Evolutionary conservation across 2,329 filamentous ascomycete genomes (phyloP), one percentile per base, ranked within the genome.

Genomic region (Pseudogymnoascus sp.): DNA sequence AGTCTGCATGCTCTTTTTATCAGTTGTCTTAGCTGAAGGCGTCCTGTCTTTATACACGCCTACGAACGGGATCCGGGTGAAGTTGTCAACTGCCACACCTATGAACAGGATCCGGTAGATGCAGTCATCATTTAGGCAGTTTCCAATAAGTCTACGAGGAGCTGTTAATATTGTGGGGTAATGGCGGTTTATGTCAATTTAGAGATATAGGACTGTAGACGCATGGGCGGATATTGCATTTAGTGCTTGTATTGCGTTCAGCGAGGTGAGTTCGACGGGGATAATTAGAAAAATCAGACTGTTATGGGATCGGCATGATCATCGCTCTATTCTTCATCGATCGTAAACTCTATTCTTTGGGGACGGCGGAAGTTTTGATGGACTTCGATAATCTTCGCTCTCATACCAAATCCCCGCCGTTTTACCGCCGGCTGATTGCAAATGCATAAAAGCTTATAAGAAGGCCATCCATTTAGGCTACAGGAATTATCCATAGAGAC

Each of bases 51-150:
- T 55, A 55, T 55, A 55, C 26, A 55, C 49, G 4, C n/a, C n/a
- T 12, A 31, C 3, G n/a, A 33, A 33, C 26, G 26, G 29, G 26
- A 11, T 14, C 49, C 49, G 49, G 49, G 19, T 33, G 49, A 55
- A 55, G 10, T 8, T 11, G 16, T 19, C 10, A 19, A 12, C n/a
- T 33, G 26, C 8, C 49, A 33, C 4, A 4, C 45, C 19, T 11
- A 6, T 26, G 11, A n/a, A 26, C 7, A 29, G n/a, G 49, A 4
- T 12, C 49, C 49, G 49, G 49, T 55, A 55, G 49, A 33, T 55
- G 33, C 49, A 33, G 33, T 55, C 26, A 52, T 31, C 45, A 55
- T 55, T 55, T 55, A 55, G 49, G 49, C 49, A 55, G 49, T 55
- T 55, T 55, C 49, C 49, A 26, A 16, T 7, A 33, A 33, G n/a